Evolutionary conservation across 768 basidiomycete genomes (phyloP).

Genomic region (Candolleomyces efflorescens): DNA sequence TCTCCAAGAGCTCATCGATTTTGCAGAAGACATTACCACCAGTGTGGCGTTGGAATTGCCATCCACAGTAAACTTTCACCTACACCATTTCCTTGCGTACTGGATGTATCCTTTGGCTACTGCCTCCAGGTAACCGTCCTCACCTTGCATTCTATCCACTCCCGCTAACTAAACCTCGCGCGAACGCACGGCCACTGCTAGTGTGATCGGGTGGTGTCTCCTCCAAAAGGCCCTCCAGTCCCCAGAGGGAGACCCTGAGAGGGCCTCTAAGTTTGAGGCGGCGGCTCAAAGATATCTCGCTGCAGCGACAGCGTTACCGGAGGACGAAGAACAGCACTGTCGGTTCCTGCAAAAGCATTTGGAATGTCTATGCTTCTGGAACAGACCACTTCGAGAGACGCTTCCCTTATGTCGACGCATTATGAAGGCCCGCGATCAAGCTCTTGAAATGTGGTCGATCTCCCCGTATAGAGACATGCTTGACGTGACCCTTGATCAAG

Average conservation of each 20-base stretch:
- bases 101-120: slow-evolving; percentile 31
- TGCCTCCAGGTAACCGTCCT: slow-evolving; percentile 29
- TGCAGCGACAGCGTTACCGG: slow-evolving; percentile 20
- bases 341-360: slow-evolving; percentile 27
- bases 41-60: slow-evolving; percentile 24
- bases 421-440: slow-evolving; percentile 14
- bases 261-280: not conserved
- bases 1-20: slow-evolving; percentile 25
- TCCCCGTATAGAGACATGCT: slow-evolving; percentile 11
- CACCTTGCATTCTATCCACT: not conserved
- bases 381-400: slow-evolving; percentile 19
- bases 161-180: slow-evolving; percentile 1
- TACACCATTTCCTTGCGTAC: slow-evolving; percentile 31
- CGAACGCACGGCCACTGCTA: not conserved
- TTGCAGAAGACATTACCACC: slow-evolving; percentile 26
- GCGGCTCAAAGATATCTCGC: slow-evolving; percentile 6
- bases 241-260: not conserved
- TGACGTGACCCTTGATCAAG: slow-evolving; percentile 7
- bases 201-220: slow-evolving; percentile 27
- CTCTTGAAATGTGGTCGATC: slow-evolving; percentile 12
- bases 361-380: slow-evolving; percentile 25
- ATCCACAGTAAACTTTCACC: slow-evolving; percentile 14
- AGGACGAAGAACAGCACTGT: slow-evolving; percentile 34
- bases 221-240: slow-evolving; percentile 17
- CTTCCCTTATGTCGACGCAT: slow-evolving; percentile 21